Evolutionary conservation across 2,329 filamentous ascomycete species (phyloP), one percentile per base, ranked within the genome.

Genomic region (Biscogniauxia marginata): DNA sequence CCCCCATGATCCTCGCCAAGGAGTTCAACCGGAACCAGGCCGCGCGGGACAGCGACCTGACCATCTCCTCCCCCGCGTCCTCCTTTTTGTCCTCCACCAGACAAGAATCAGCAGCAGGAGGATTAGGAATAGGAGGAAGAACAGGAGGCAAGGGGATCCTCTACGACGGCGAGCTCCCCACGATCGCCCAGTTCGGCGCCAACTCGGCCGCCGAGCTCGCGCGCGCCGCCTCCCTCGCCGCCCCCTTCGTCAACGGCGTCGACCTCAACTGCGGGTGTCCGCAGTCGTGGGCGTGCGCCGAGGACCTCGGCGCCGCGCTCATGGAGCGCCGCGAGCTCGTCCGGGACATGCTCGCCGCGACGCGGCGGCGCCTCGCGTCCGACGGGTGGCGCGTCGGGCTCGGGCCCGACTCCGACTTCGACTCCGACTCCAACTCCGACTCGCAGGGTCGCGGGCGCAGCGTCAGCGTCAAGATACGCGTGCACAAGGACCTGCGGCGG

Each of bases 251-350:
- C 52, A 81, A 80, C 64, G 87, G 87, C 60, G 80, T 90, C 3
- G 85, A 90, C 64, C 76, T 90, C 44, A 90, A 90, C 73, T 90
- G 87, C 70, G 87, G 87, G 9, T 90, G 87, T 65, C 87, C 87
- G 7, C 87, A 90, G 71, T 83, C 82, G 5, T 90, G 87, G 87
- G 87, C 87, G 0, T 87, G 87, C 65, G 82, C 85, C 45, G 84
- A 87, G 69, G 83, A 78, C 1, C 77, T 90, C 3, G 87, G 87
- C 4, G 87, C 87, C 4, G 84, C 84, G n/a, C 74, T 90, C 30
- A 89, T 90, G 86, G 78, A 84, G 46, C 75, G 79, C 50, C 81
- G 85, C 7, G 83, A 85, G 61, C 75, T 87, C 3, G 87, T 90
- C n/a, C 79, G 83, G 3, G 81, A 84, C 57, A 88, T 90, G 79